Evolutionary conservation across 2,329 filamentous ascomycete genomes (phyloP), one percentile per base, ranked within the genome.

Genomic region (Aspergillus pseudonomiae): DNA sequence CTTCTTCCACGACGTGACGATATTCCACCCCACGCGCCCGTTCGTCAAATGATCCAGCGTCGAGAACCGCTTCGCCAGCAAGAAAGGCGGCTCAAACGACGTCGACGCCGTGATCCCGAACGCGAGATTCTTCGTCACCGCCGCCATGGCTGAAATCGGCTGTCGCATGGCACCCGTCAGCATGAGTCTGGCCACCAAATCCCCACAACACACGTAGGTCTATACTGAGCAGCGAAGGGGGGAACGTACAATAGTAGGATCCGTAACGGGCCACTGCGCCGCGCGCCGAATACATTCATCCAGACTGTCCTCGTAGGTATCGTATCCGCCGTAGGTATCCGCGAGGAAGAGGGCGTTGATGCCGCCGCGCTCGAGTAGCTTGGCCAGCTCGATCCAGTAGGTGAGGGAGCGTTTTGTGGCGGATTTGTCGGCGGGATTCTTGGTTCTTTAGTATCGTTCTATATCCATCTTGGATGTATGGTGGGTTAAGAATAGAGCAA

Each of bases 301-400:
- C 3, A 88, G 71, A 32, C 82, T 87, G 0, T 81, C 82, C 62
- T 88, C 82, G 62, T 89, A 89, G 0, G 85, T 88, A 67, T 89
- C 87, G 62, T 89, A 86, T 0, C 85, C 86, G 1, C 87, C 87
- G 58, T 88, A 89, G 0, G 86, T 89, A 68, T 91, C 88, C 0
- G 88, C 88, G 4, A 91, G 80, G 70, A 90, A 90, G 5, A 91
- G 73, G 0, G 86, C 86, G 63, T 88, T 89, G 75, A 90, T 87
- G 7, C 84, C 84, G 3, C 87, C 88, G 12, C 82, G 78, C 62
- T 90, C 88, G 1, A 89, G 78, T 0, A 89, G 72, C 64, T 88
- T 86, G 10, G 88, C 88, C 0, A 90, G 78, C 24, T 90, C 81
- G 28, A 87, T 85, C 87, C 87, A 90, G 70, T 90, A 89, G 12